Evolutionary conservation across 257 asterid species (phyloP).

Genomic region (Primulina eburnea): DNA sequence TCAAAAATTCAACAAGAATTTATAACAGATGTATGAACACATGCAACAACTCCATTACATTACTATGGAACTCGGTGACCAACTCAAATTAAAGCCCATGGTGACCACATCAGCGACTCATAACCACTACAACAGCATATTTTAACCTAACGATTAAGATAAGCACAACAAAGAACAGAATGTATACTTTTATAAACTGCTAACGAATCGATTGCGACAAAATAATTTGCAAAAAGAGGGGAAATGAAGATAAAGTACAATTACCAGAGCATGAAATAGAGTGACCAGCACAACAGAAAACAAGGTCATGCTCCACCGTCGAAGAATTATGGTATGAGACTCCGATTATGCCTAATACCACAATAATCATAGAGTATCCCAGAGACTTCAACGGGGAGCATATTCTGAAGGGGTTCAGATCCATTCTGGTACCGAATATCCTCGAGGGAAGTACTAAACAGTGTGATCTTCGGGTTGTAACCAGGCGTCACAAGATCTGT

Average conservation of each 20-base stretch:
- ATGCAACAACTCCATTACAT: too few species aligned
- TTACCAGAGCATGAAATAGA: conserved; percentile 72
- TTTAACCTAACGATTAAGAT: not conserved
- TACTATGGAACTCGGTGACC: too few species aligned
- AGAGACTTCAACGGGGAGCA: conserved; percentile 62
- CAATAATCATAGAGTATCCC: conserved; percentile 51
- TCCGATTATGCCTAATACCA: conserved; percentile 55
- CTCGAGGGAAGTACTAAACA: conserved; percentile 21
- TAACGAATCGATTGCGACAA: not conserved
- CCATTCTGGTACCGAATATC: conserved; percentile 33
- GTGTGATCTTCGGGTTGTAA: conserved; percentile 29
- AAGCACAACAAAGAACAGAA: not conserved
- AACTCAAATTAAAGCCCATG: too few species aligned
- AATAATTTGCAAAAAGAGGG: not conserved
- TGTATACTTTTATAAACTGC: not conserved
- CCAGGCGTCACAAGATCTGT: conserved; percentile 30
- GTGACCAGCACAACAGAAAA: conserved; percentile 41
- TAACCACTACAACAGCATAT: not conserved
- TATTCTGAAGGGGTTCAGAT: not conserved
- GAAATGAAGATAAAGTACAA: not conserved
- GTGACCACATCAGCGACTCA: too few species aligned
- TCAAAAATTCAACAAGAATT: too few species aligned
- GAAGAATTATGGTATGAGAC: conserved; percentile 70
- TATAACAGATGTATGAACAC: too few species aligned
- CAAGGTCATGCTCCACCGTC: conserved; percentile 45